These are phyloP conservation scores for Marsdenia floribunda DNA, from an alignment of 257 asterid species.

Conservation along the genomic window DNA sequence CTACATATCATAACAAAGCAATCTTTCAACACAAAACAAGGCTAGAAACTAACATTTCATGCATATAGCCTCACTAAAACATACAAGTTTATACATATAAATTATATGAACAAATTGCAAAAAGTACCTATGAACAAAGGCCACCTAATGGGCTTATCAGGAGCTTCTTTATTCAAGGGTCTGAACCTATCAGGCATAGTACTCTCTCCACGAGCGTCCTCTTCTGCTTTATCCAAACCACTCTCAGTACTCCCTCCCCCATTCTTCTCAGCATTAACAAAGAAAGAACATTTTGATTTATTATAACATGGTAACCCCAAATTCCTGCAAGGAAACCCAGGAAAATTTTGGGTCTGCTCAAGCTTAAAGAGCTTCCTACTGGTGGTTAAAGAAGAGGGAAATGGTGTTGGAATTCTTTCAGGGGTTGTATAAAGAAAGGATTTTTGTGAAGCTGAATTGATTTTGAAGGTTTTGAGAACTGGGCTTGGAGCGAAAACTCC, in stretches of 20 bases:
- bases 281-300: constrained; percentile 25
- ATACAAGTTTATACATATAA: neutral
- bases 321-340: constrained; percentile 25
- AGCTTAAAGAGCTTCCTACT: constrained; percentile 24
- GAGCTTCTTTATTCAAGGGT: constrained; percentile 65
- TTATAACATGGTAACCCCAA: constrained; percentile 17
- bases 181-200: constrained; percentile 87
- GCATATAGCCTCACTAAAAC: neutral
- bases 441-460: constrained; percentile 17
- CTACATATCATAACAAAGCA: neutral
- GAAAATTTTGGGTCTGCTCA: constrained; percentile 20
- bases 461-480: constrained; percentile 18
- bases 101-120: neutral
- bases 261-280: constrained; percentile 36
- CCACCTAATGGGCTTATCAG: constrained; percentile 76
- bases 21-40: neutral
- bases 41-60: neutral
- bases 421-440: constrained; percentile 5
- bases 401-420: constrained; percentile 5
- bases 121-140: constrained; percentile 65
- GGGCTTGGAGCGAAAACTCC: neutral
- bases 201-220: constrained; percentile 58
- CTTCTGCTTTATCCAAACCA: constrained; percentile 34
- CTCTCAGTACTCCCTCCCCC: constrained; percentile 18
- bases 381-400: constrained; percentile 19